Conservation (phyloP, 495 filamentous ascomycete genomes). For the Acidomyces sp. region DNA sequence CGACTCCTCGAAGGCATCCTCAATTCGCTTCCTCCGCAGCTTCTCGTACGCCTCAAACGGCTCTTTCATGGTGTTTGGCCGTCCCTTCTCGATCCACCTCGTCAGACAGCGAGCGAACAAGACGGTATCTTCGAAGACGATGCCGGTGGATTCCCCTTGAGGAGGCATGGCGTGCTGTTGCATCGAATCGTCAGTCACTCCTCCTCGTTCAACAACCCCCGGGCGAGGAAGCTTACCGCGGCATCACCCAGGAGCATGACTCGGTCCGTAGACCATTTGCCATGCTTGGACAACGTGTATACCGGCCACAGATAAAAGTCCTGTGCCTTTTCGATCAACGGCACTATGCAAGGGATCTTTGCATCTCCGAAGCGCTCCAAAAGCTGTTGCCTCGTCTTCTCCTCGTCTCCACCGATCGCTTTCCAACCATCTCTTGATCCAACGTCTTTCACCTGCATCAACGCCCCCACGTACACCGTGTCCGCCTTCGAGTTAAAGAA, state of each 20-base stretch:
- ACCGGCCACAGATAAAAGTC: conserved; percentile 51
- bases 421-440: conserved; percentile 39
- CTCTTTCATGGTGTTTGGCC: conserved; percentile 26
- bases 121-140: conserved; percentile 49
- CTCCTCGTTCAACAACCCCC: too few species aligned
- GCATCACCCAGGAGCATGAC: conserved; percentile 44
- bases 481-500: conserved; percentile 36
- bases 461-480: conserved; percentile 42
- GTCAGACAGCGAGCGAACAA: conserved; percentile 36
- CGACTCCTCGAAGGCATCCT: conserved; percentile 40
- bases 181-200: too few species aligned
- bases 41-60: conserved; percentile 41
- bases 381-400: conserved; percentile 34
- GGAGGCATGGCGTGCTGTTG: conserved; percentile 52
- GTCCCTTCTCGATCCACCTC: conserved; percentile 28
- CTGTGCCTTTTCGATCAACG: conserved; percentile 35
- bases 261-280: conserved; percentile 38
- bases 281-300: conserved; percentile 39
- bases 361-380: conserved; percentile 34
- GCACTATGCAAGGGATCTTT: conserved; percentile 35
- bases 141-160: conserved; percentile 46
- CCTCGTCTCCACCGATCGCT: conserved; percentile 29
- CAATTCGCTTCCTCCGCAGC: conserved; percentile 37
- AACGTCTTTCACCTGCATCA: conserved; percentile 39
- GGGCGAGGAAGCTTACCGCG: conserved; percentile 27